Conservation (phyloP, 2,329 filamentous ascomycete genomes). For the Leptodontidium sp. region DNA sequence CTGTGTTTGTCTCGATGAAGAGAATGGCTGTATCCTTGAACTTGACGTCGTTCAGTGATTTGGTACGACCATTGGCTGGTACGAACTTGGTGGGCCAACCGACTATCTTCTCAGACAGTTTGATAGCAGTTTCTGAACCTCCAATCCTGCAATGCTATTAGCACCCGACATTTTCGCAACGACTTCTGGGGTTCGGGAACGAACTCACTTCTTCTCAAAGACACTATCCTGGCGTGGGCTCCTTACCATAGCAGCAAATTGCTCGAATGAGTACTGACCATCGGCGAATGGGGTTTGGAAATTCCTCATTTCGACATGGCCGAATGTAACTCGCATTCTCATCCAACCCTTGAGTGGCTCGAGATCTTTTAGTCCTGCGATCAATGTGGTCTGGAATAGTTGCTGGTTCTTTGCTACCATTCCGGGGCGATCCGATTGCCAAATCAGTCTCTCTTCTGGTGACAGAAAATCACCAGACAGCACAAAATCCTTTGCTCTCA, state of each 20-base stretch:
- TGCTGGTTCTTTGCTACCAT: slow-evolving; percentile 28
- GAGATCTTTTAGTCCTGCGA: slow-evolving; percentile 34
- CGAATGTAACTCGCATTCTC: slow-evolving; percentile 47
- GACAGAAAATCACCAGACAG: slow-evolving; percentile 34
- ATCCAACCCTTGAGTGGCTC: slow-evolving; percentile 41
- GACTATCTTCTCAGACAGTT: slow-evolving; percentile 34
- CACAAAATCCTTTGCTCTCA: slow-evolving; percentile 23
- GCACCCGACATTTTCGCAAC: neutral
- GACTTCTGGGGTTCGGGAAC: neutral
- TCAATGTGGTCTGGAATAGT: slow-evolving; percentile 37
- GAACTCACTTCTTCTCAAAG: slow-evolving; percentile 45
- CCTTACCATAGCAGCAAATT: slow-evolving; percentile 43
- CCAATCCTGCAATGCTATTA: slow-evolving; percentile 31
- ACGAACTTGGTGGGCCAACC: slow-evolving; percentile 31
- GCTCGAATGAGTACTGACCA: slow-evolving; percentile 30
- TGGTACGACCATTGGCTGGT: slow-evolving; percentile 27
- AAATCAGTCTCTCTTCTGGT: slow-evolving; percentile 28
- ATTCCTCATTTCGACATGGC: slow-evolving; percentile 37
- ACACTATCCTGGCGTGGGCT: slow-evolving; percentile 33
- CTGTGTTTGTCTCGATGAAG: slow-evolving; percentile 34
- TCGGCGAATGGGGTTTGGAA: slow-evolving; percentile 36
- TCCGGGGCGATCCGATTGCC: slow-evolving; percentile 29
- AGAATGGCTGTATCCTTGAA: slow-evolving; percentile 41
- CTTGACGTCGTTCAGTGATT: slow-evolving; percentile 28
- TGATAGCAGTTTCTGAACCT: slow-evolving; percentile 29